Base-by-base conservation (phyloP, 306 rosid genomes). In the Cercis canadensis region DNA sequence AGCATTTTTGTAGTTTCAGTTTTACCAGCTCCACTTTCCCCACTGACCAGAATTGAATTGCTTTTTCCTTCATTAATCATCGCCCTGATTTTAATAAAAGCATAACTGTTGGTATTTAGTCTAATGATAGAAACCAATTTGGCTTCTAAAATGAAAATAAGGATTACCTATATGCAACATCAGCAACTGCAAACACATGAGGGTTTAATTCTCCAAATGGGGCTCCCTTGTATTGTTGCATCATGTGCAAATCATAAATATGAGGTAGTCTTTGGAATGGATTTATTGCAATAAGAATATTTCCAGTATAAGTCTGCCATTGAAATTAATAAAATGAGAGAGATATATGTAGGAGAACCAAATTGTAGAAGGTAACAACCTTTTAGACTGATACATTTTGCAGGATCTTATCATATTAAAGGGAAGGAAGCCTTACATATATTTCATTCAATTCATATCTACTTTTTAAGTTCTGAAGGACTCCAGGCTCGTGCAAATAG, bases 1-100 rank as follows among this genome's bases (percentile, higher is more conserved):
- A 95, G 97, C 99, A 95, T 95, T 84, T 95, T 95, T 21, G 99
- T 91, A 58, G 99, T 91, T 82, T 95, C 99, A 43, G 99, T 95
- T 89, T 95, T 95, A 80, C 99, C 99, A 11, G 99, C 99, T 83
- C 97, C 99, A 88, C 97, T 95, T 86, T 95, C 99, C 68, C 99
- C 99, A 74, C 97, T 95, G 83, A 91, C 99, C 56, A 95, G 86
- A 78, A 95, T 95, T 40, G 99, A 89, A 88, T 95, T 95, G 88
- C 96, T 91, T 79, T 91, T 95, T 74, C 87, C 84, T 85, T 91
- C 97, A 11, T 80, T 78, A 49, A 91, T 51, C 99, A 95, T 95
- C 39, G 97, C 99, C 92, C 99, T 95, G 89, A 67, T 62, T 78
- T n/a, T 55, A 11, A 62, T 57, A 47, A 49, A 68, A 67, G 63